phyloP scores from a whole-genome alignment of 495 filamentous ascomycete genomes.

The Poronia punctata region DNA sequence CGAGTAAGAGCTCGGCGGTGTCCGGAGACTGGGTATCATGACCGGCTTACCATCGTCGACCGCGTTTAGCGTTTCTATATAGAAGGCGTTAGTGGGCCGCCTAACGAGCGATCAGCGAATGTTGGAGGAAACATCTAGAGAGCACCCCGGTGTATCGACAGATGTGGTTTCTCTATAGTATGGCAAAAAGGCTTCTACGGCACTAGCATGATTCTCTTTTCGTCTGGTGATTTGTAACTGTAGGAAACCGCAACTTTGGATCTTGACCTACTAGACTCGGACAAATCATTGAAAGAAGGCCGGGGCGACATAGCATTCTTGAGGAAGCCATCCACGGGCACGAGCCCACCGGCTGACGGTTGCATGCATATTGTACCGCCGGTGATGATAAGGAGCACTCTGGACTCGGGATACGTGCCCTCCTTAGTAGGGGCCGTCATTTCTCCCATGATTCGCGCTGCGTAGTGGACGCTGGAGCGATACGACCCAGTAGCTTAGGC shows the following conservation, averaged over 20 bases:
- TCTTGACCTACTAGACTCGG: constrained; percentile 40
- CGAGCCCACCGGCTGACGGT: constrained; percentile 55
- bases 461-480: too few species aligned
- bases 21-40: constrained; percentile 55
- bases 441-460: constrained; percentile 13
- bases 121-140: too few species aligned
- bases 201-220: too few species aligned
- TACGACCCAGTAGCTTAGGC: too few species aligned
- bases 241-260: too few species aligned
- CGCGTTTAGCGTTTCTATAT: constrained; percentile 26
- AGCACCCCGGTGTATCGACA: too few species aligned
- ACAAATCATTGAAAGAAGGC: constrained; percentile 85
- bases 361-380: constrained; percentile 97
- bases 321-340: constrained; percentile 75
- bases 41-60: constrained; percentile 33
- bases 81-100: constrained; percentile 1
- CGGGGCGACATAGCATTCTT: constrained; percentile 74
- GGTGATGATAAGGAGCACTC: constrained; percentile 86
- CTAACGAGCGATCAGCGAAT: too few species aligned
- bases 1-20: constrained; percentile 73
- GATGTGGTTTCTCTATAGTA: too few species aligned
- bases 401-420: constrained; percentile 54
- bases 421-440: too few species aligned
- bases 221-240: too few species aligned
- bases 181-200: too few species aligned